Evolutionary conservation across 148 eudicot species (phyloP).

Genomic region (Silene uniflora): DNA sequence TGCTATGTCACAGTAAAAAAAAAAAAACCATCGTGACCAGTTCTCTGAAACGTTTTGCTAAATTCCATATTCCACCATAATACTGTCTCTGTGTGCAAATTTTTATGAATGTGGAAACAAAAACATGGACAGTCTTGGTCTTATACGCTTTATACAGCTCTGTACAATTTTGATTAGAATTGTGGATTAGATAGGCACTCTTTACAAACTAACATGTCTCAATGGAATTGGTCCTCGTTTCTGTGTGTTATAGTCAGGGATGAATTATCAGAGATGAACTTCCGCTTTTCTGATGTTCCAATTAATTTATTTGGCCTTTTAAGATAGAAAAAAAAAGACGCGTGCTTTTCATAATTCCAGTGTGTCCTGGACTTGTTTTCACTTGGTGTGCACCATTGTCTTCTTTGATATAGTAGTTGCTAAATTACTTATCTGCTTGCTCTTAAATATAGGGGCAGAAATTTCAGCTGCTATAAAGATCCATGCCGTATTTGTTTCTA

Average conservation of each 20-base stretch:
- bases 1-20: too few relatives aligned
- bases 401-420: too few relatives aligned
- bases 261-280: not conserved
- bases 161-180: not conserved
- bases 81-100: too few relatives aligned
- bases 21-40: too few relatives aligned
- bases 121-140: not conserved
- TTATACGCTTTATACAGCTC: not conserved
- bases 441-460: constrained; percentile 76
- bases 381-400: too few relatives aligned
- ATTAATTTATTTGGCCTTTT: not conserved
- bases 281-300: not conserved
- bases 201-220: not conserved
- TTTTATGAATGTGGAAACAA: not conserved
- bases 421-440: too few relatives aligned
- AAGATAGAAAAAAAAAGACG: too few relatives aligned
- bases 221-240: not conserved
- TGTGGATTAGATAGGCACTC: too few relatives aligned
- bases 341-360: not conserved
- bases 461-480: constrained; percentile 59
- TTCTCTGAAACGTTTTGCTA: too few relatives aligned
- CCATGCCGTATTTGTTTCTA: constrained; percentile 68
- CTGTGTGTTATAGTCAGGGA: not conserved
- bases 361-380: too few relatives aligned
- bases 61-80: too few relatives aligned